Base-by-base conservation (phyloP, 306 rosid species). In the Trifolium pratense region DNA sequence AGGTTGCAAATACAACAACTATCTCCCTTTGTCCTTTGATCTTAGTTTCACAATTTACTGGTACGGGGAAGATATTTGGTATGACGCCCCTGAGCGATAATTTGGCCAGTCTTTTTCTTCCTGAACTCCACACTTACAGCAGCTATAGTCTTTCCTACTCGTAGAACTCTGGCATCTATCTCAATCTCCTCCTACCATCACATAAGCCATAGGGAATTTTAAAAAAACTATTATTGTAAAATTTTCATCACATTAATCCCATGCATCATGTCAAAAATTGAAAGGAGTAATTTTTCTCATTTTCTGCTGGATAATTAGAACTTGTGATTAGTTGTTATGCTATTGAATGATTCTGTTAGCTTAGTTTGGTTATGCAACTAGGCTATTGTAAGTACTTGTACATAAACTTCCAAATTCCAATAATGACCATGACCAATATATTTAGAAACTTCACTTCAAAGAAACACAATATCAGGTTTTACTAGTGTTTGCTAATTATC, bases 1-100 rank as follows among this genome's bases (percentile, higher is more conserved):
- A 53, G 59, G 6, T 9, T 53, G 29, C 25, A 53, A 53, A 8
- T 53, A 53, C 18, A 53, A 53, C 59, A 53, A 12, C 6, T 42
- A n/a, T n/a, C n/a, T n/a, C n/a, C n/a, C n/a, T n/a, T n/a, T n/a
- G n/a, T n/a, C n/a, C 14, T 65, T 16, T 36, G 7, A 6, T 40
- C 9, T 6, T 1, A 21, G 21, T 40, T 71, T 84, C 86, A 89
- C 70, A 89, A 20, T 83, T 86, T 92, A 75, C 97, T 89, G 11
- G 81, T 0, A 34, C 75, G 0, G 9, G 89, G 78, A 32, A 89
- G 87, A 75, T 80, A 92, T 78, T 88, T 89, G 73, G 96, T 89
- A 78, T 88, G 97, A 67, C 93, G 93, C 9, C 96, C 96, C 72
- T 88, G 97, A n/a, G 93, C 97, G 43, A 92, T 71, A 60, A 92